Conservation (phyloP, 495 filamentous ascomycete genomes). For the Acidomyces sp. region DNA sequence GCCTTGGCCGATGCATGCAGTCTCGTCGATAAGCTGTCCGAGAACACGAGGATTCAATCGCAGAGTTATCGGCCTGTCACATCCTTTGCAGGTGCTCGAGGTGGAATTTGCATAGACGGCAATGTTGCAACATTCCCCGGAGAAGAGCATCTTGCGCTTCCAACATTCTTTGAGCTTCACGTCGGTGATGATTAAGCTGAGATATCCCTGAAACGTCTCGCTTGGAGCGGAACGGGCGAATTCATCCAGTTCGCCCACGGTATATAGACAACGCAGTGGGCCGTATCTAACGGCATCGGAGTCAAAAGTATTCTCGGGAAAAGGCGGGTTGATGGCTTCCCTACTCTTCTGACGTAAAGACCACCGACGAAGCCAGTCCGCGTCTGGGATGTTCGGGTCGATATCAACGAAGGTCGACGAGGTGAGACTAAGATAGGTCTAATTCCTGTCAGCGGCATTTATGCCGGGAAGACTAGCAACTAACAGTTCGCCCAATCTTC, state of each 20-base stretch:
- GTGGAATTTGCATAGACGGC: constrained; percentile 41
- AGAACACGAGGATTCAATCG: constrained; percentile 43
- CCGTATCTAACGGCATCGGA: constrained; percentile 33
- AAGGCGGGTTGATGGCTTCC: constrained; percentile 41
- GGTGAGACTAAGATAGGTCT: constrained; percentile 33
- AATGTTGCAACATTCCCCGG: constrained; percentile 46
- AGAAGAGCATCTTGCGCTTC: constrained; percentile 39
- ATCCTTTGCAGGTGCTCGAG: constrained; percentile 39
- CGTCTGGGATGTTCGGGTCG: constrained; percentile 44
- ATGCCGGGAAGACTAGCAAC: neutral
- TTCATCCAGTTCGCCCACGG: constrained; percentile 48
- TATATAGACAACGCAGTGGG: constrained; percentile 39
- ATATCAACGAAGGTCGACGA: constrained; percentile 42
- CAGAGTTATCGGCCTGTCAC: constrained; percentile 33
- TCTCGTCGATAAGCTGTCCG: constrained; percentile 43
- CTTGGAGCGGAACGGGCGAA: constrained; percentile 24
- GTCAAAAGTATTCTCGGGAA: constrained; percentile 42
- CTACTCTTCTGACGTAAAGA: constrained; percentile 38
- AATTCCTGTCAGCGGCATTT: constrained; percentile 4
- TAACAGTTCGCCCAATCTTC: constrained; percentile 21
- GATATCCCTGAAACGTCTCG: constrained; percentile 42
- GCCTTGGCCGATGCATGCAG: constrained; percentile 33
- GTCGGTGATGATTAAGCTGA: constrained; percentile 44
- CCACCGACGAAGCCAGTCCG: constrained; percentile 42
- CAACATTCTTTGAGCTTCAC: constrained; percentile 37